These are phyloP conservation scores for Aurinia saxatilis DNA, from an alignment of 345 rosid species.

Conservation along the genomic window DNA sequence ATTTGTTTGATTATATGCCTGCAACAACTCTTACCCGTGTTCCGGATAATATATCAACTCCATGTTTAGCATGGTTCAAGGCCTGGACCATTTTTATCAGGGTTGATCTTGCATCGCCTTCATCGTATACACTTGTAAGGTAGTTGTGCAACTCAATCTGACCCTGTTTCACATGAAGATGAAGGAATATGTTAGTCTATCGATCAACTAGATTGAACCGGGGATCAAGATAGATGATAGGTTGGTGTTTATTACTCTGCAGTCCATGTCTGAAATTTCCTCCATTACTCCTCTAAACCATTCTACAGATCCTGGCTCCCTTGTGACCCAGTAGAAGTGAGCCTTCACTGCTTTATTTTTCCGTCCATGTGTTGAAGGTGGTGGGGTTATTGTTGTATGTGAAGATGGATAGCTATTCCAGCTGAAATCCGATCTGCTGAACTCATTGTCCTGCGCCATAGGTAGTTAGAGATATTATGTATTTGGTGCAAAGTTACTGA, in stretches of 20 bases:
- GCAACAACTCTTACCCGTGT: slow-evolving; percentile 53
- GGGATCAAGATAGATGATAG: not conserved
- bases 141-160: slow-evolving; percentile 94
- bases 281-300: slow-evolving; percentile 98
- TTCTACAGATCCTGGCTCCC: slow-evolving; percentile 89
- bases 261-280: slow-evolving; percentile 88
- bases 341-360: slow-evolving; percentile 65
- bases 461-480: slow-evolving; percentile 1
- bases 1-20: not conserved
- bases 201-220: not conserved
- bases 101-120: slow-evolving; percentile 96
- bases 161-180: slow-evolving; percentile 41
- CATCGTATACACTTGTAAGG: slow-evolving; percentile 96
- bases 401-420: slow-evolving; percentile 66
- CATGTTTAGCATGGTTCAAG: slow-evolving; percentile 90
- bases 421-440: slow-evolving; percentile 61
- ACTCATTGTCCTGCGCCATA: slow-evolving; percentile 54
- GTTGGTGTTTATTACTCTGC: slow-evolving; percentile 45
- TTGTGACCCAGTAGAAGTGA: slow-evolving; percentile 95
- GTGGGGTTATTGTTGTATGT: slow-evolving; percentile 28
- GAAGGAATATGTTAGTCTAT: not conserved
- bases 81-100: slow-evolving; percentile 98
- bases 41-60: slow-evolving; percentile 92
- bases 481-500: slow-evolving; percentile 4
- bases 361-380: slow-evolving; percentile 33